Evolutionary conservation across 495 filamentous ascomycete species (phyloP), one percentile per base, ranked within the genome.

Genomic region (Trichoderma asperelloides): DNA sequence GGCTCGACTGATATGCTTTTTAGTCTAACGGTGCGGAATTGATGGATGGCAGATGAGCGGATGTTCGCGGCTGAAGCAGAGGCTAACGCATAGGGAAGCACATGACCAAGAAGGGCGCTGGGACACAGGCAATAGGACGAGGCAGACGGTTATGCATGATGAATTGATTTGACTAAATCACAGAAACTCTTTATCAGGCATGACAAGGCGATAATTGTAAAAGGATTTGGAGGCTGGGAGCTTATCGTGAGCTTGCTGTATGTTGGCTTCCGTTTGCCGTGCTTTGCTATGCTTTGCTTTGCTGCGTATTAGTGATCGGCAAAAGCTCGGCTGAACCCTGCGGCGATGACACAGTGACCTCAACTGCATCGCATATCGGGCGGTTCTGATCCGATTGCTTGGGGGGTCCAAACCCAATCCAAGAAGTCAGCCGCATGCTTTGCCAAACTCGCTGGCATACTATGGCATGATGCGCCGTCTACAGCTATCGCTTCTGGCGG

Each of bases 401-500:
- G n/a, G 47, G 5, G 5, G 47, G 8, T 45, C 13, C 47, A 25
- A 23, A 51, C 3, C 5, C 33, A 37, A 51, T 51, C 43, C 43
- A 47, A 47, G 13, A 47, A 6, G 5, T 5, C 39, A 49, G n/a
- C 8, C 12, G 16, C 18, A 23, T 55, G 49, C 49, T 55, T 45
- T 25, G 16, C 49, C 49, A 21, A 23, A 55, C 21, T 15, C 8
- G 21, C 62, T 2, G 40, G 11, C 33, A 65, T 40, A 15, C 40
- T 65, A 47, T 39, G 78, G 78, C 81, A 83, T 70, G 68, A 86
- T 86, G 83, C 80, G 79, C 70, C 78, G 78, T 69, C 71, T 76
- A 72, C 69, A 74, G 70, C 68, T 80, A 60, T 69, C 81, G 64
- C 73, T 80, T 68, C 68, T 81, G 69, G 73, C 77, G 23, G 74